These are phyloP conservation scores for Candida tibetensis DNA, from an alignment of 805 yeast species.

Conservation along the genomic window DNA sequence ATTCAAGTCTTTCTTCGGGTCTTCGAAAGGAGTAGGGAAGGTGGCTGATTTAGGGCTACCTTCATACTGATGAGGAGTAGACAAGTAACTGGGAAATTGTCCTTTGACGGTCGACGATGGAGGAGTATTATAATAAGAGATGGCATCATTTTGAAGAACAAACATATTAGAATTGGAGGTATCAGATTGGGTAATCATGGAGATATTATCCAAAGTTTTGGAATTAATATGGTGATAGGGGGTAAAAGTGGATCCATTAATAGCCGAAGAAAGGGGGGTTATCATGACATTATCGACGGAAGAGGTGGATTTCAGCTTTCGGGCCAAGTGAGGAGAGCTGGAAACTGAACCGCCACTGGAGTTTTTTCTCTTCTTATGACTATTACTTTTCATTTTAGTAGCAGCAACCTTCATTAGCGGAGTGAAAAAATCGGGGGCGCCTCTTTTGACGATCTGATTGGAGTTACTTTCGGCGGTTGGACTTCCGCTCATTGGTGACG, in stretches of 20 bases:
- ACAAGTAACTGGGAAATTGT: constrained; percentile 9
- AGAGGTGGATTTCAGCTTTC: constrained; percentile 4
- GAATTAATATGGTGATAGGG: constrained; percentile 25
- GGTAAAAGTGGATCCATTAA: constrained; percentile 14
- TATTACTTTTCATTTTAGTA: constrained; percentile 19
- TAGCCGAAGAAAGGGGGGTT: constrained; percentile 20
- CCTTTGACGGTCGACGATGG: constrained; percentile 18
- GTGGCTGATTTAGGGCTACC: constrained; percentile 3
- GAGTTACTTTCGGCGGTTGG: constrained; percentile 42
- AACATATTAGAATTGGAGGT: not conserved
- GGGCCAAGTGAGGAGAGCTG: constrained; percentile 7
- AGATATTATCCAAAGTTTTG: constrained; percentile 34
- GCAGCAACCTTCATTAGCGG: constrained; percentile 41
- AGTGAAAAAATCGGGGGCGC: constrained; percentile 43
- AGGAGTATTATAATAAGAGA: constrained; percentile 16
- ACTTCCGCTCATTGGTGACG: constrained; percentile 32
- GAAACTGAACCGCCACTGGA: constrained; percentile 4
- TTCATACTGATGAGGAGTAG: constrained; percentile 9
- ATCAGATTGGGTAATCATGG: constrained; percentile 26
- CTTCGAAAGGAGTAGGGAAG: constrained; percentile 8
- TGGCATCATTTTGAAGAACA: constrained; percentile 1
- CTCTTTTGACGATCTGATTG: constrained; percentile 35
- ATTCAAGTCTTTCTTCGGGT: constrained; percentile 2
- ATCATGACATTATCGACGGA: constrained; percentile 1
- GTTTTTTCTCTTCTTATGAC: constrained; percentile 10